phyloP scores from a whole-genome alignment of 495 filamentous ascomycete genomes.

The Penicilliopsis zonata region DNA sequence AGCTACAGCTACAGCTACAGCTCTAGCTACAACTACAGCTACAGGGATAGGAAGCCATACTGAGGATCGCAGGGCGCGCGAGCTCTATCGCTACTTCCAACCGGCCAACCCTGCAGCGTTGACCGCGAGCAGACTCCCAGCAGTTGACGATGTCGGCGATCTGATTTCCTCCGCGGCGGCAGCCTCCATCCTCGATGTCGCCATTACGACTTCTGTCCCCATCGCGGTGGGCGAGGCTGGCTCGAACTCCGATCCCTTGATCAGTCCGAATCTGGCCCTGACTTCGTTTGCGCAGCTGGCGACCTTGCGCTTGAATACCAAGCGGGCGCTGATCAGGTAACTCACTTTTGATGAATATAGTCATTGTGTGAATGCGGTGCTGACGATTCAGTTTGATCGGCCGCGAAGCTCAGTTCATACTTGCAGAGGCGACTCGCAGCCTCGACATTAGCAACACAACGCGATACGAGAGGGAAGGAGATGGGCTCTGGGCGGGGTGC shows the following conservation, averaged over 20 bases:
- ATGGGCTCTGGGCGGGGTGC: conserved; percentile 34
- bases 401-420: conserved; percentile 41
- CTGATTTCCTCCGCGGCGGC: background rate
- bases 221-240: background rate
- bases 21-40: background rate
- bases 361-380: conserved; percentile 1
- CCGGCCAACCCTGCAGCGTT: conserved; percentile 9
- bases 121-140: conserved; percentile 1
- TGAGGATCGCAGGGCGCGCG: conserved; percentile 28
- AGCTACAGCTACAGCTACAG: too few relatives aligned
- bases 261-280: conserved; percentile 42
- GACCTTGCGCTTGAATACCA: conserved; percentile 34
- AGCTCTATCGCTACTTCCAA: conserved; percentile 36
- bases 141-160: background rate
- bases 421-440: conserved; percentile 41
- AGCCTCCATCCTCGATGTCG: conserved; percentile 1
- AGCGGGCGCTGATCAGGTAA: conserved; percentile 32
- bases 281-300: conserved; percentile 37
- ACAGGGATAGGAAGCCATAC: conserved; percentile 10
- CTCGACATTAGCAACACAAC: conserved; percentile 16
- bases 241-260: conserved; percentile 10
- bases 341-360: background rate
- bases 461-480: conserved; percentile 20
- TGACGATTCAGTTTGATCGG: conserved; percentile 37
- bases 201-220: background rate